Evolutionary conservation across 73 alveolate genomes (phyloP), one percentile per base, ranked within the genome.

Genomic region (Uronychia setigera): DNA sequence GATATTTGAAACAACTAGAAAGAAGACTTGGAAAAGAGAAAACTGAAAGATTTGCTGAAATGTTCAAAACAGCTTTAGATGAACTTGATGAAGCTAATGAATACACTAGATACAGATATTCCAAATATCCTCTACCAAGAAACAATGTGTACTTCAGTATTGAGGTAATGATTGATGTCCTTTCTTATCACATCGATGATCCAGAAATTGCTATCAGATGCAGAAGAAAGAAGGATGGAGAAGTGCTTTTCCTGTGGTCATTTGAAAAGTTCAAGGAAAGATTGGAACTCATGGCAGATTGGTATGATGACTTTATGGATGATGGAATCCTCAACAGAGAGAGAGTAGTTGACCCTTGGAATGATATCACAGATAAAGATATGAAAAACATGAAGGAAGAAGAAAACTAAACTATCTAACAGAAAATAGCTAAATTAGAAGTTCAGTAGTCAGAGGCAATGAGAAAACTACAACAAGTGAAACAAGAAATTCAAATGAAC

Each of bases 1-100:
- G n/a, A n/a, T n/a, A n/a, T n/a, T 13, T 81, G 0, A 33, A 59
- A 1, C 80, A 81, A 25, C 59, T 46, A 0, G 27, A 59, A 31
- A 59, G 29, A 1, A 57, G 88, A 81, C 1, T 59, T 1, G 88
- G 88, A 1, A 33, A 26, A 0, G 33, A 0, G 26, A 81, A 81
- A 34, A 31, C 88, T 26, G 19, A 59, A 13, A 31, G 25, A 1
- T 81, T 81, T 81, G 80, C 81, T 27, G 27, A 30, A 0, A 35
- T 30, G 32, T 60, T 81, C 26, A 28, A 32, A 0, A 78, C 58
- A 60, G 88, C 88, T 60, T 75, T 81, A 1, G 88, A 81, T 31
- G 32, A 28, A 0, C 11, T 81, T 29, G 88, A 81, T 32, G 88
- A 81, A 59, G 88, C 81, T 29, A 81, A 81, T 75, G 88, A 81